Evolutionary conservation across 352 stramenopile genomes (phyloP).

Genomic region (Phytopythium oedochilum): DNA sequence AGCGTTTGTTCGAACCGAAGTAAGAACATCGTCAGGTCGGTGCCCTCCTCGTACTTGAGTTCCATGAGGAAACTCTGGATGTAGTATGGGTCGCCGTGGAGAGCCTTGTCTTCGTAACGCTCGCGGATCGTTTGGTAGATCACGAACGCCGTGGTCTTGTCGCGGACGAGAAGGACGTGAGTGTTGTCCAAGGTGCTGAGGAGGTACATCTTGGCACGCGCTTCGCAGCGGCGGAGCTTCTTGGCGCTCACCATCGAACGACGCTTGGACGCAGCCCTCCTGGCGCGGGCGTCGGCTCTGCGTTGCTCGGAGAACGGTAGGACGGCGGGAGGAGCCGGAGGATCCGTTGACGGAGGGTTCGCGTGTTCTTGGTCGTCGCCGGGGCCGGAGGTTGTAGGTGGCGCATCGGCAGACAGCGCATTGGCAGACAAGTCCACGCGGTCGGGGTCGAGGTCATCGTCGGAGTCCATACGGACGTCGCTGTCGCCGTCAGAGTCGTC

Average conservation of each 20-base stretch:
- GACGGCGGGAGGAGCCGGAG: neutral
- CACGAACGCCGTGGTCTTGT: constrained; percentile 6
- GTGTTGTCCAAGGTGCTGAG: constrained; percentile 11
- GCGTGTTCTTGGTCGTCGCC: too few relatives aligned
- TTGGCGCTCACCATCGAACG: constrained; percentile 4
- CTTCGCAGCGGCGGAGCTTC: constrained; percentile 5
- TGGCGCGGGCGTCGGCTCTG: constrained; percentile 4
- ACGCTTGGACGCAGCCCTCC: constrained; percentile 10
- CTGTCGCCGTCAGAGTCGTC: neutral
- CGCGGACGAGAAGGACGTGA: constrained; percentile 9
- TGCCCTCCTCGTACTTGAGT: constrained; percentile 14
- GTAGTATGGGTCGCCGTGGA: constrained; percentile 14
- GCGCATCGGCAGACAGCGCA: too few relatives aligned
- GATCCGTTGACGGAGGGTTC: too few relatives aligned
- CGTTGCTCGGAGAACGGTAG: constrained; percentile 2
- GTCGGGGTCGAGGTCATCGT: neutral
- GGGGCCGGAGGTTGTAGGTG: neutral
- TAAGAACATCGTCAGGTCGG: constrained; percentile 11
- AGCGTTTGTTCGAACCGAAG: too few relatives aligned
- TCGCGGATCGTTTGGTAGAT: constrained; percentile 14
- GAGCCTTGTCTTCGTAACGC: constrained; percentile 7
- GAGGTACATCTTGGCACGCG: constrained; percentile 7
- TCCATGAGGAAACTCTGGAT: constrained; percentile 18
- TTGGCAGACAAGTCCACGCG: too few relatives aligned
- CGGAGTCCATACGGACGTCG: neutral